Conservation (phyloP, 2,329 filamentous ascomycete genomes). For the Laburnicola sp. region DNA sequence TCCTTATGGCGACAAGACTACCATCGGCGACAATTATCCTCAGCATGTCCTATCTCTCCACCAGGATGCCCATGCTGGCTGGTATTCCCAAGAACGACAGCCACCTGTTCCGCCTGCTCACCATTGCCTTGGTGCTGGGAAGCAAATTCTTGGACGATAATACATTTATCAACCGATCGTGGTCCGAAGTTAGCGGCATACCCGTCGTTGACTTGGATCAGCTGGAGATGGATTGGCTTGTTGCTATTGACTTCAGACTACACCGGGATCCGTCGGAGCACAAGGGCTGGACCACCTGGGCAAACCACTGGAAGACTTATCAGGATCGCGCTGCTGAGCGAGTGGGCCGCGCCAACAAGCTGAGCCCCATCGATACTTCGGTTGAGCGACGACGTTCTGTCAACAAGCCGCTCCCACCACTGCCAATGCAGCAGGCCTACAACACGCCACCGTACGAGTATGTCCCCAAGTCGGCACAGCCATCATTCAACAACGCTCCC, state of each 20-base stretch:
- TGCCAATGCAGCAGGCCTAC: constrained; percentile 48
- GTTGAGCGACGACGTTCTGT: constrained; percentile 57
- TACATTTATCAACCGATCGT: constrained; percentile 95
- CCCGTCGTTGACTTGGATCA: constrained; percentile 79
- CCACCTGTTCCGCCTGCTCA: constrained; percentile 85
- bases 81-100: constrained; percentile 57
- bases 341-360: constrained; percentile 45
- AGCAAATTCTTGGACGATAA: constrained; percentile 98
- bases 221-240: constrained; percentile 86
- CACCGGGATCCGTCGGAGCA: constrained; percentile 81
- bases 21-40: constrained; percentile 90
- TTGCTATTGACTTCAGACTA: constrained; percentile 78
- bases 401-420: constrained; percentile 50
- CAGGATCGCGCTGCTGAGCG: constrained; percentile 54
- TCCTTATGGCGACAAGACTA: constrained; percentile 84
- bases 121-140: constrained; percentile 79
- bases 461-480: constrained; percentile 42
- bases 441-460: constrained; percentile 39
- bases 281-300: constrained; percentile 70
- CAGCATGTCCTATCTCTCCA: constrained; percentile 85
- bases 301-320: constrained; percentile 68
- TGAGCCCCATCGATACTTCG: constrained; percentile 68
- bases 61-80: constrained; percentile 76
- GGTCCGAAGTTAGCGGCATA: constrained; percentile 93
- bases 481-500: constrained; percentile 41